phyloP scores from a whole-genome alignment of 1,139 yeast genomes.

The Sugiyamaella sp. region DNA sequence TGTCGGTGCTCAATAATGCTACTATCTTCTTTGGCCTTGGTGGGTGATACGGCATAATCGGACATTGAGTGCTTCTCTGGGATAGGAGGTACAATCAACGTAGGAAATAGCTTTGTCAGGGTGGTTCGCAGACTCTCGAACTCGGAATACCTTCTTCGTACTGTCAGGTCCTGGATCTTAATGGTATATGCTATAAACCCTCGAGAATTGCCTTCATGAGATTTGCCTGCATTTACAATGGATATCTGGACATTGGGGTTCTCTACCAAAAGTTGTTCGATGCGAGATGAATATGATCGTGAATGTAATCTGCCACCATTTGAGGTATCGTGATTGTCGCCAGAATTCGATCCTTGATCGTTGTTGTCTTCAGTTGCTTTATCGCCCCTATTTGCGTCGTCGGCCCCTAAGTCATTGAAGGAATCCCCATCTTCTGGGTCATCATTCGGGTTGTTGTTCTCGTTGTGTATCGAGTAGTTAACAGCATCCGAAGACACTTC shows the following conservation, averaged over 20 bases:
- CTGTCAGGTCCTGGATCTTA: conserved; percentile 58
- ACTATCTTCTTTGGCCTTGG: conserved; percentile 58
- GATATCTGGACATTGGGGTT: conserved; percentile 48
- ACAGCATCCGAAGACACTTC: conserved; percentile 21
- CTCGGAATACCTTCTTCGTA: conserved; percentile 86
- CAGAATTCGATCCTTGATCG: conserved; percentile 2
- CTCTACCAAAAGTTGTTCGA: conserved; percentile 43
- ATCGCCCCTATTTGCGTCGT: background rate
- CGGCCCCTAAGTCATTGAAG: conserved; percentile 7
- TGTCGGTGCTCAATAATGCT: conserved; percentile 65
- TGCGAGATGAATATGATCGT: conserved; percentile 40
- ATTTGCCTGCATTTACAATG: conserved; percentile 76
- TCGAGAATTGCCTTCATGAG: conserved; percentile 72
- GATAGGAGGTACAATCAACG: conserved; percentile 85
- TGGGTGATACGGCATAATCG: conserved; percentile 55
- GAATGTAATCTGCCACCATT: conserved; percentile 14
- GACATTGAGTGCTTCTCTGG: conserved; percentile 83
- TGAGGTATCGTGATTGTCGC: conserved; percentile 8
- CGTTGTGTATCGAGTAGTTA: conserved; percentile 5
- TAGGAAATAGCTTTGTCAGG: conserved; percentile 74
- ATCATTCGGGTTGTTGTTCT: conserved; percentile 16
- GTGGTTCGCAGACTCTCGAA: conserved; percentile 80
- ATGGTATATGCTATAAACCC: conserved; percentile 83
- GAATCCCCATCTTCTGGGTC: conserved; percentile 14
- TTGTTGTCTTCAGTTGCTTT: conserved; percentile 3